Base-by-base conservation (phyloP, 2,329 filamentous ascomycete genomes). In the Rhynchosporium agropyri region DNA sequence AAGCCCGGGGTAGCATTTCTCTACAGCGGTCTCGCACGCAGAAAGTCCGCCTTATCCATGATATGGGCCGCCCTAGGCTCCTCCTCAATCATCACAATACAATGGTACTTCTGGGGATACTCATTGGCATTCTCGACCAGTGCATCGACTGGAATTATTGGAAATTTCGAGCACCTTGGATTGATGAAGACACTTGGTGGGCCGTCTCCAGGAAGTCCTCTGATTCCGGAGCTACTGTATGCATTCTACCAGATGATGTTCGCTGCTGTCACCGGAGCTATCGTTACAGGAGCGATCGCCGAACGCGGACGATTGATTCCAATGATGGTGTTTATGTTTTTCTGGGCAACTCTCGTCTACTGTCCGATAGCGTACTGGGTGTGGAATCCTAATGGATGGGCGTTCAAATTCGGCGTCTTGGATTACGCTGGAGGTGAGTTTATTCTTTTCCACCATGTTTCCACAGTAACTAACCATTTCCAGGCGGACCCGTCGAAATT, bases 21-120 rank as follows among this genome's bases (percentile, higher is more conserved):
- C 67, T 98, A 98, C 81, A 97, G 93, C n/a, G 94, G 94, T 70
- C 88, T 98, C 69, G 94, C 95, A 13, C 89, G 95, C 69, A 87
- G 94, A 82, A 98, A 98, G 81, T 98, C 94, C 3, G 94, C 95
- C 38, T 84, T 98, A 46, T 97, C 92, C 68, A 89, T 97, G 82
- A 94, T 98, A 74, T 98, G 92, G 92, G 92, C 94, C 13, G 92
- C 90, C 79, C 95, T 98, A 90, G 94, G 90, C 76, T 94, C 92
- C 51, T 89, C 89, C 74, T 92, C 90, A 49, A 88, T 98, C 74
- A 83, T 97, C 76, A 89, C 90, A 61, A 97, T 98, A 81, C 95
- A 98, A 80, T 98, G 95, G 94, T 98, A 97, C 75, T 97, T 98
- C 77, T 98, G 94, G 94, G 94, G 94, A 45, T 98, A 97, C 78